phyloP scores from a whole-genome alignment of 257 asterid genomes.

The Mitragyna speciosa region DNA sequence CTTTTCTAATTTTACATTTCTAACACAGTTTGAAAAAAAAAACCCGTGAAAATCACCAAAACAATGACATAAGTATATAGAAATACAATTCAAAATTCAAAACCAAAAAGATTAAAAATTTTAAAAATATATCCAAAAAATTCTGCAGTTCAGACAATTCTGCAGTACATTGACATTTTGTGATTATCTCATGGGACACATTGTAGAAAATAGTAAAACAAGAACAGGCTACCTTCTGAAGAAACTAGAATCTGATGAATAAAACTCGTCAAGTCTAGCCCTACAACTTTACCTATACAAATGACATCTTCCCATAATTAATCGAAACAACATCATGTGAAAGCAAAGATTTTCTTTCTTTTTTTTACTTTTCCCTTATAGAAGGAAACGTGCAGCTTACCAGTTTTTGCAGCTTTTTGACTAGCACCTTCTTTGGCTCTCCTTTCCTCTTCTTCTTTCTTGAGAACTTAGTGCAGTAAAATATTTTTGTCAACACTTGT shows the following conservation, averaged over 20 bases:
- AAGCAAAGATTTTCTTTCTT: too few relatives aligned
- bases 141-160: background rate
- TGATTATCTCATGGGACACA: too few relatives aligned
- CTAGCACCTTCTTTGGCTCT: conserved; percentile 49
- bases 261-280: conserved; percentile 74
- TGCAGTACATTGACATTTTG: background rate
- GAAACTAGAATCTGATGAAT: conserved; percentile 71
- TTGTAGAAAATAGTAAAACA: too few relatives aligned
- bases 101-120: background rate
- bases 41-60: background rate
- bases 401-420: conserved; percentile 38
- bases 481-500: conserved; percentile 5
- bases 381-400: conserved; percentile 39
- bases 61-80: background rate
- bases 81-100: background rate
- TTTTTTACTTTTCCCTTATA: too few relatives aligned
- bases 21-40: too few relatives aligned
- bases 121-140: too few relatives aligned
- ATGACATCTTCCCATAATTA: conserved; percentile 9
- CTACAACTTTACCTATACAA: conserved; percentile 58
- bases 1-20: background rate
- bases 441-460: too few relatives aligned
- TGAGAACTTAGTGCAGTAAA: conserved; percentile 57
- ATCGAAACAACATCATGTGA: conserved; percentile 12
- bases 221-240: too few relatives aligned